These are phyloP conservation scores for Arxiozyma bovina DNA, from an alignment of 1,139 yeast species.

Conservation along the genomic window DNA sequence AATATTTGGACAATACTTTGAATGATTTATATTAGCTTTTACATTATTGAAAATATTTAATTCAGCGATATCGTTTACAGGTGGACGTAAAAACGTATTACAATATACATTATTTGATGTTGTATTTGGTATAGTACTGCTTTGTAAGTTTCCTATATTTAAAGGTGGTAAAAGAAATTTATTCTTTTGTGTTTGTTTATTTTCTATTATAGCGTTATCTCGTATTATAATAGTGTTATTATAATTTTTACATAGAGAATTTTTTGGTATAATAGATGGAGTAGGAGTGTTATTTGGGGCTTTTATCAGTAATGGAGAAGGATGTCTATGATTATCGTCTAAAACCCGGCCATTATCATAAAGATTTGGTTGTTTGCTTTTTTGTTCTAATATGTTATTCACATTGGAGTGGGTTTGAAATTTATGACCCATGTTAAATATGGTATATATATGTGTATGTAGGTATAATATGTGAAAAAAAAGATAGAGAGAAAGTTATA, in stretches of 20 bases:
- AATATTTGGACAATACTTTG: too few relatives aligned
- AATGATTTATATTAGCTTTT: too few relatives aligned
- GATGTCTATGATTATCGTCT: background rate
- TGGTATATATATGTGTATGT: too few relatives aligned
- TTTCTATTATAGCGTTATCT: background rate
- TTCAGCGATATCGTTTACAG: background rate
- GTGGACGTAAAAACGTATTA: background rate
- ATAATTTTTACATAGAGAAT: background rate
- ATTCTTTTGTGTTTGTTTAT: background rate
- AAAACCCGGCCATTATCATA: background rate
- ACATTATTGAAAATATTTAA: background rate
- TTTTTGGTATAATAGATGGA: background rate
- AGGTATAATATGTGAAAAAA: too few relatives aligned
- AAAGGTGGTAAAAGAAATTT: background rate
- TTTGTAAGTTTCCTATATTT: too few relatives aligned
- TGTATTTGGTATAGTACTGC: too few relatives aligned
- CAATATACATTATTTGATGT: too few relatives aligned
- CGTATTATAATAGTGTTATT: too few relatives aligned
- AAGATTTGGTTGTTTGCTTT: too few relatives aligned
- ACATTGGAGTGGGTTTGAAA: background rate
- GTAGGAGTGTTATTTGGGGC: background rate
- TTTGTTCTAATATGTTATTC: background rate
- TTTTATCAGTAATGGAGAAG: background rate
- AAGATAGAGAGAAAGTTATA: too few relatives aligned
- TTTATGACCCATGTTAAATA: background rate